Conservation (phyloP, 257 asterid species). For the Solanum habrochaites region DNA sequence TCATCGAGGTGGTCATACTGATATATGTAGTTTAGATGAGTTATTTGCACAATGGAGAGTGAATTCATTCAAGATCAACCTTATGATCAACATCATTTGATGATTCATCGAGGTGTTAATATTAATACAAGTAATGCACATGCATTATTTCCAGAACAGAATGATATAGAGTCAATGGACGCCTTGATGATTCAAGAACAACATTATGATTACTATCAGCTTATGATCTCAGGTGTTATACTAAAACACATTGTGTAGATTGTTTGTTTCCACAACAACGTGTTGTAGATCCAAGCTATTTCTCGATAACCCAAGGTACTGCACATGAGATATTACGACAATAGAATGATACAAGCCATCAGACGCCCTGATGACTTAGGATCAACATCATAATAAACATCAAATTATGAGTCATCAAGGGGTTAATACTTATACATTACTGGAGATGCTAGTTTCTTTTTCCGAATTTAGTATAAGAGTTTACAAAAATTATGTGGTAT, state of each 20-base stretch:
- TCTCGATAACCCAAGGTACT: background rate
- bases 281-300: too few relatives aligned
- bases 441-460: background rate
- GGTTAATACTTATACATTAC: slow-evolving; percentile 20
- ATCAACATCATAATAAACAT: background rate
- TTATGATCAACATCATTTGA: background rate
- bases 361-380: too few relatives aligned
- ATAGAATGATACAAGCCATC: too few relatives aligned
- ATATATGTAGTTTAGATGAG: background rate
- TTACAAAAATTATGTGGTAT: too few relatives aligned
- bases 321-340: slow-evolving; percentile 36
- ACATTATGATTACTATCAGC: background rate
- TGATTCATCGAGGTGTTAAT: slow-evolving; percentile 24
- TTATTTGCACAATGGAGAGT: too few relatives aligned
- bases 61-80: too few relatives aligned
- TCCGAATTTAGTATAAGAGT: too few relatives aligned
- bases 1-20: slow-evolving; percentile 22
- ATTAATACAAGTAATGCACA: slow-evolving; percentile 36
- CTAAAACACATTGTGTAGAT: slow-evolving; percentile 6
- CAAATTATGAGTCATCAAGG: too few relatives aligned
- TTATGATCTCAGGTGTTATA: slow-evolving; percentile 18
- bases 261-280: too few relatives aligned
- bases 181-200: background rate
- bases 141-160: slow-evolving; percentile 15
- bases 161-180: too few relatives aligned